Conservation (phyloP, 768 basidiomycete genomes). For the Mycena kentingensis region DNA sequence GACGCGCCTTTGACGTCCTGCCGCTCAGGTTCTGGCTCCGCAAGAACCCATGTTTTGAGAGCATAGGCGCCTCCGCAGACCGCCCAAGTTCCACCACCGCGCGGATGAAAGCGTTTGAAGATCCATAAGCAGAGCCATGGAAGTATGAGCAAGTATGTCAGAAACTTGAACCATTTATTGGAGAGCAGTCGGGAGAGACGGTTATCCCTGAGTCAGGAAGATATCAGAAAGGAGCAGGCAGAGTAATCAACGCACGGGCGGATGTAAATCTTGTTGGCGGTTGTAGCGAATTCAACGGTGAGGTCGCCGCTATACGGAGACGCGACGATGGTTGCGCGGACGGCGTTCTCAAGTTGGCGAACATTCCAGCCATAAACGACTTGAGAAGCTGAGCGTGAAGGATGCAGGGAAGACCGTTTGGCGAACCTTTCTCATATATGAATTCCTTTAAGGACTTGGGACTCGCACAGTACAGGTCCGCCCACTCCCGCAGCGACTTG, state of each 20-base stretch:
- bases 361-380: constrained; percentile 53
- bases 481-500: constrained; percentile 73
- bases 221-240: background rate
- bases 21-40: constrained; percentile 14
- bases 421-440: constrained; percentile 59
- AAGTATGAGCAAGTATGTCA: constrained; percentile 68
- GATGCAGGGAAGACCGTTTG: background rate
- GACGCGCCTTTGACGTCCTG: no score
- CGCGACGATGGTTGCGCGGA: constrained; percentile 44
- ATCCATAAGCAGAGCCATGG: constrained; percentile 79
- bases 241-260: constrained; percentile 45
- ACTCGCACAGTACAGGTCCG: constrained; percentile 78
- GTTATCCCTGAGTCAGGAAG: constrained; percentile 40
- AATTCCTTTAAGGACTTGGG: constrained; percentile 77
- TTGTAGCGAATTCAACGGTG: constrained; percentile 51
- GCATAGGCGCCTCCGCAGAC: constrained; percentile 78
- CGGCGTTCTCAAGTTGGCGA: constrained; percentile 39
- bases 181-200: constrained; percentile 66
- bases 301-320: constrained; percentile 49
- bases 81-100: constrained; percentile 74
- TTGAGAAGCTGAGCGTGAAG: constrained; percentile 1
- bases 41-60: constrained; percentile 53
- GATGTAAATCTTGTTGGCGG: constrained; percentile 56
- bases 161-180: constrained; percentile 68
- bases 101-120: constrained; percentile 65